Evolutionary conservation across 805 yeast genomes (phyloP).

Genomic region (Metschnikowia cerradonensis): DNA sequence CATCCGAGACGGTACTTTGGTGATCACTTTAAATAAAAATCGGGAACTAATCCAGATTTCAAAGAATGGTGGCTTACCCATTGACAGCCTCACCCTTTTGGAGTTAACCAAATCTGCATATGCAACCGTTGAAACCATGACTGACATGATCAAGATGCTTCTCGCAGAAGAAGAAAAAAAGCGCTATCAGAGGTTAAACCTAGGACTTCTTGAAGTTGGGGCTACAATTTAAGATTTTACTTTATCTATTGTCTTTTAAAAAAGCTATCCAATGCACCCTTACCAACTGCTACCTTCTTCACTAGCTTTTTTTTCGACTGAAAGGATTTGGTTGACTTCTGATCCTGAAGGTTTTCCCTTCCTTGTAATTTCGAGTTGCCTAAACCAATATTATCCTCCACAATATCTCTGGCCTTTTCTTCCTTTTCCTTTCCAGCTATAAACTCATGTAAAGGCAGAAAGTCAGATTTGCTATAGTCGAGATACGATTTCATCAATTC

Average conservation of each 20-base stretch:
- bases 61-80: slow-evolving; percentile 85
- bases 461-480: slow-evolving; percentile 18
- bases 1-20: slow-evolving; percentile 71
- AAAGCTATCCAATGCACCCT: slow-evolving; percentile 69
- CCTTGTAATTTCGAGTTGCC: neutral
- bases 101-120: slow-evolving; percentile 68
- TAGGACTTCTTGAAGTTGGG: slow-evolving; percentile 35
- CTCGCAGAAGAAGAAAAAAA: slow-evolving; percentile 51
- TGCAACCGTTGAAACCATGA: slow-evolving; percentile 55
- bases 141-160: slow-evolving; percentile 56
- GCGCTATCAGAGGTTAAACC: slow-evolving; percentile 37
- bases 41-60: slow-evolving; percentile 86
- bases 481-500: slow-evolving; percentile 24
- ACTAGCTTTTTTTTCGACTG: slow-evolving; percentile 22
- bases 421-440: slow-evolving; percentile 15
- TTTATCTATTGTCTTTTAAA: slow-evolving; percentile 41
- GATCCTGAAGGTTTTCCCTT: slow-evolving; percentile 12
- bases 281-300: slow-evolving; percentile 48
- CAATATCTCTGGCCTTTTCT: slow-evolving; percentile 21
- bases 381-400: slow-evolving; percentile 26
- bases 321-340: slow-evolving; percentile 21
- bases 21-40: slow-evolving; percentile 84
- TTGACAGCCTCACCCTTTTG: slow-evolving; percentile 66
- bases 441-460: slow-evolving; percentile 19
- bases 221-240: slow-evolving; percentile 22